Evolutionary conservation across 2,329 filamentous ascomycete genomes (phyloP).

Genomic region (Ceratocystis papillata): DNA sequence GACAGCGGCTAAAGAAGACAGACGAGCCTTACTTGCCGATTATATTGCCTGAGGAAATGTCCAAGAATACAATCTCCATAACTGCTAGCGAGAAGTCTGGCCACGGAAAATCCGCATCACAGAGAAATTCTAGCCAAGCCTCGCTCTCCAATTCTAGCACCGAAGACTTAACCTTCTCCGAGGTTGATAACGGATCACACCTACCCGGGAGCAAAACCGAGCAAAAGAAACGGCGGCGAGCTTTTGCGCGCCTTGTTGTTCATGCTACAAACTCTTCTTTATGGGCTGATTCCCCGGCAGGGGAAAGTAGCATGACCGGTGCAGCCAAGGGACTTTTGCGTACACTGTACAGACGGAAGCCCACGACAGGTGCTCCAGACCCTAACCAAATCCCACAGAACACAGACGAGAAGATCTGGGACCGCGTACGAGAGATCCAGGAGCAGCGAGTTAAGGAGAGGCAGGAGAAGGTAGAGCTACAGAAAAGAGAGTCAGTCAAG

Average conservation of each 20-base stretch:
- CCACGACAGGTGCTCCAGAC: not conserved
- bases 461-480: constrained; percentile 23
- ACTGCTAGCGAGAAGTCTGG: not conserved
- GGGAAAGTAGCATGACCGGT: constrained; percentile 34
- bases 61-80: not conserved
- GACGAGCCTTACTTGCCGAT: constrained; percentile 32
- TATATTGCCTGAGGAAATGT: constrained; percentile 27
- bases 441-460: constrained; percentile 4
- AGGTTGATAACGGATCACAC: not conserved
- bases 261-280: not conserved
- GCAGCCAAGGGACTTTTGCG: constrained; percentile 29
- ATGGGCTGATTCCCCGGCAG: constrained; percentile 25
- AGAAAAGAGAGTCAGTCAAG: constrained; percentile 18
- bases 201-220: not conserved
- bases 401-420: constrained; percentile 18
- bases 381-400: not conserved
- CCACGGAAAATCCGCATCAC: not conserved
- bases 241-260: not conserved
- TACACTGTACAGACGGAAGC: constrained; percentile 19
- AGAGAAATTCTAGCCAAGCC: not conserved
- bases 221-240: constrained; percentile 11
- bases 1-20: constrained; percentile 29
- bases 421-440: constrained; percentile 8
- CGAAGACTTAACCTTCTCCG: not conserved
- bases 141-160: not conserved